These are phyloP conservation scores for Xylaria acuta DNA, from an alignment of 495 filamentous ascomycete genomes.

Conservation along the genomic window DNA sequence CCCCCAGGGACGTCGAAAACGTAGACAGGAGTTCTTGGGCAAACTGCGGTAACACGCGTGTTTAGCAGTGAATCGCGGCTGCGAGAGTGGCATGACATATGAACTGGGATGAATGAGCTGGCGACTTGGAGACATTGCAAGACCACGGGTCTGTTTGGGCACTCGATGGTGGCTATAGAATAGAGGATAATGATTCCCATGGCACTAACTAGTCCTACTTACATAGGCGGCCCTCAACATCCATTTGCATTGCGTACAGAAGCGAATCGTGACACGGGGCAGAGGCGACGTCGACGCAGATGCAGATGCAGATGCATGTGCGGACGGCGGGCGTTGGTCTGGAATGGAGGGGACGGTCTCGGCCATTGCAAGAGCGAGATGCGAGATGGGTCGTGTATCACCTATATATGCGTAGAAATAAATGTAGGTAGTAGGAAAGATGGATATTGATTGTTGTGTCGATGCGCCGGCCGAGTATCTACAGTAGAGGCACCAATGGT, in stretches of 20 bases:
- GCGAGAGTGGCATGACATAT: not conserved
- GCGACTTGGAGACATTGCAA: not conserved
- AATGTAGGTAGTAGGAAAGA: no score
- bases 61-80: conserved; percentile 1
- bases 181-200: not conserved
- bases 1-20: conserved; percentile 83
- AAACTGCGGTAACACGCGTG: conserved; percentile 62
- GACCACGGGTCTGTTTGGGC: not conserved
- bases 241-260: conserved; percentile 91
- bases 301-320: not conserved
- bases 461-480: not conserved
- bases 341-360: conserved; percentile 32
- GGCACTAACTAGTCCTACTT: conserved; percentile 42
- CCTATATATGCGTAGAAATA: no score
- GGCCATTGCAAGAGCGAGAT: conserved; percentile 37
- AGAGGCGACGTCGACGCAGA: conserved; percentile 42
- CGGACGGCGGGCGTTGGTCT: conserved; percentile 29
- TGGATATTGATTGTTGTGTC: no score
- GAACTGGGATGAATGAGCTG: not conserved
- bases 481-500: not conserved
- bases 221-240: conserved; percentile 86
- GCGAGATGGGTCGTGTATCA: not conserved
- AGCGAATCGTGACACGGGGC: conserved; percentile 76
- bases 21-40: conserved; percentile 98
- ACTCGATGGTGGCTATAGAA: conserved; percentile 23